A percentile compares a stretch with the other conserved stretches of the same genome.
These are phyloP conservation scores for Sclerotinia nivalis DNA, from an alignment of 2,329 filamentous ascomycete genomes.

Conservation along the genomic window DNA sequence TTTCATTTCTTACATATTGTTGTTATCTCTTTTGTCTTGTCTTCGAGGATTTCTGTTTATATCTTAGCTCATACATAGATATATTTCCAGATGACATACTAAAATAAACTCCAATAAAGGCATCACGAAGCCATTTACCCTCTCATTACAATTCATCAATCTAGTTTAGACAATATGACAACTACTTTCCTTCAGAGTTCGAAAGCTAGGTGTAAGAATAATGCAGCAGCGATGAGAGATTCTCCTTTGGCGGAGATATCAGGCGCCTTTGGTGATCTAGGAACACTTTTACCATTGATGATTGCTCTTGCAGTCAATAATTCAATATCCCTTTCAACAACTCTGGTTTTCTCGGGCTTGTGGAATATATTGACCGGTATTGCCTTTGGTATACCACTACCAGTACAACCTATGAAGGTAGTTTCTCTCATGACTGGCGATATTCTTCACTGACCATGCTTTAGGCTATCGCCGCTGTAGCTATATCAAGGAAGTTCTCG, in stretches of 20 bases:
- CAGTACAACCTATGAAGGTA: conserved; percentile 84
- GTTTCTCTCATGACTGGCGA: not conserved
- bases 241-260: conserved; percentile 76
- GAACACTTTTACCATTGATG: conserved; percentile 85
- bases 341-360: conserved; percentile 82
- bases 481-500: conserved; percentile 69
- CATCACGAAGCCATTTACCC: not conserved
- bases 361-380: conserved; percentile 83
- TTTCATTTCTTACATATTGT: not conserved
- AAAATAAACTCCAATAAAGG: not conserved
- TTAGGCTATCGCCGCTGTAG: conserved; percentile 82
- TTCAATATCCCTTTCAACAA: conserved; percentile 79
- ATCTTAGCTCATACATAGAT: not conserved
- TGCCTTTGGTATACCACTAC: conserved; percentile 83
- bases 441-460: conserved; percentile 44
- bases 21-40: not conserved
- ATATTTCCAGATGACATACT: not conserved
- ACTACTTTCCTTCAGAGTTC: not conserved
- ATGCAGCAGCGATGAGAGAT: conserved; percentile 55
- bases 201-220: conserved; percentile 45
- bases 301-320: conserved; percentile 77
- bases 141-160: conserved; percentile 6
- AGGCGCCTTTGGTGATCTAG: conserved; percentile 84
- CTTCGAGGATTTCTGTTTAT: not conserved
- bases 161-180: not conserved